Base-by-base conservation (phyloP, 148 eudicot species). In the Suaeda aralocaspica region DNA sequence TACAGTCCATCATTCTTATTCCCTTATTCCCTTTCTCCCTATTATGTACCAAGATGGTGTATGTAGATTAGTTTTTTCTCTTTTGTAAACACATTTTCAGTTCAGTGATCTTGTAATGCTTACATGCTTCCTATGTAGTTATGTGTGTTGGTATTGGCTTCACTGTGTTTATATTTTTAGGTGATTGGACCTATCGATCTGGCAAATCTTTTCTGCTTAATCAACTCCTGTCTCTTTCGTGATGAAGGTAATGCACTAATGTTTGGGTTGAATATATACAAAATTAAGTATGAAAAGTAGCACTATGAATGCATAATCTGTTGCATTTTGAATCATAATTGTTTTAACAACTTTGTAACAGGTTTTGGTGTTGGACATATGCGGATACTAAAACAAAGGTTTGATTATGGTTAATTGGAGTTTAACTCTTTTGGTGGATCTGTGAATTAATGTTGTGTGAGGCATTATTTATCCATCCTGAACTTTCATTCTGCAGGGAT, bases 301-400 rank as follows among this genome's bases (percentile, higher is more conserved):
- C 22, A 39, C 57, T 26, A 10, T 59, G 71, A 31, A 14, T 66
- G 50, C 24, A 19, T 53, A 33, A 26, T 52, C 22, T 42, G 45
- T 45, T 28, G 62, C 44, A 11, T 26, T 68, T 28, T 45, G 7
- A 24, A 24, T 58, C 15, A 31, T 42, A 45, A 34, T 57, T 67
- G 49, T 22, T 64, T 58, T 4, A 72, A 30, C 44, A 57, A 62
- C 30, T 44, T 15, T 80, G 7, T 76, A 50, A 29, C 88, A 93
- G 98, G 98, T 69, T 93, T 93, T 88, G 98, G 96, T 45, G 98
- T 93, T 77, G 98, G 98, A 10, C 98, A 93, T 77, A 85, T 93
- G 98, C 92, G 98, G 98, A 93, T 76, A 93, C 98, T 30, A 87
- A 93, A 69, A 93, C 98, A 13, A 93, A 93, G 90, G 98, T 96